Evolutionary conservation across 495 filamentous ascomycete genomes (phyloP).

Genomic region (Penicillium cinerascens): DNA sequence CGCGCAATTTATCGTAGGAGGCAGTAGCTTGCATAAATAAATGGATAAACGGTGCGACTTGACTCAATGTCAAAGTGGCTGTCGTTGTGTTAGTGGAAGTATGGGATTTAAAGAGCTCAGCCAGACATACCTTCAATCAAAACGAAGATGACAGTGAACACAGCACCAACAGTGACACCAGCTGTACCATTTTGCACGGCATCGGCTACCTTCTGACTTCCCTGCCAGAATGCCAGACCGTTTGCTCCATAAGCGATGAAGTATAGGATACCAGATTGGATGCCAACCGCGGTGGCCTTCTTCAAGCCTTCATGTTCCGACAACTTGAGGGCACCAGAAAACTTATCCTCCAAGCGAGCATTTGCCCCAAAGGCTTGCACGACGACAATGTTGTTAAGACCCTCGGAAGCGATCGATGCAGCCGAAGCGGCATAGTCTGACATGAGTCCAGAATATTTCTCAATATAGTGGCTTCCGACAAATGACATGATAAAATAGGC

Average conservation of each 20-base stretch:
- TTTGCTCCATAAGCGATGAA: conserved; percentile 64
- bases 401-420: conserved; percentile 48
- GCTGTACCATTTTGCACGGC: conserved; percentile 32
- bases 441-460: conserved; percentile 54
- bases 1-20: conserved; percentile 47
- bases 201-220: conserved; percentile 50
- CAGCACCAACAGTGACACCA: conserved; percentile 50
- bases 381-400: conserved; percentile 43
- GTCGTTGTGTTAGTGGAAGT: conserved; percentile 11
- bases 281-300: conserved; percentile 55
- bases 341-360: conserved; percentile 49
- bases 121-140: conserved; percentile 54
- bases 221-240: conserved; percentile 66
- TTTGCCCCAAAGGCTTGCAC: conserved; percentile 51
- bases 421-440: conserved; percentile 49
- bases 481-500: conserved; percentile 64
- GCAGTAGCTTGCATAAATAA: conserved; percentile 56
- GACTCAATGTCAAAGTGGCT: conserved; percentile 60
- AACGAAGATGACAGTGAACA: conserved; percentile 64
- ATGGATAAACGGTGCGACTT: conserved; percentile 61
- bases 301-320: conserved; percentile 48
- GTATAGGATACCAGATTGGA: conserved; percentile 63
- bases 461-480: conserved; percentile 56
- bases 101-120: background rate
- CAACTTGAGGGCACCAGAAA: conserved; percentile 41